Evolutionary conservation across 1,284 basidiomycete genomes (phyloP), one percentile per base, ranked within the genome.

Genomic region (Cutaneotrichosporon sp.): DNA sequence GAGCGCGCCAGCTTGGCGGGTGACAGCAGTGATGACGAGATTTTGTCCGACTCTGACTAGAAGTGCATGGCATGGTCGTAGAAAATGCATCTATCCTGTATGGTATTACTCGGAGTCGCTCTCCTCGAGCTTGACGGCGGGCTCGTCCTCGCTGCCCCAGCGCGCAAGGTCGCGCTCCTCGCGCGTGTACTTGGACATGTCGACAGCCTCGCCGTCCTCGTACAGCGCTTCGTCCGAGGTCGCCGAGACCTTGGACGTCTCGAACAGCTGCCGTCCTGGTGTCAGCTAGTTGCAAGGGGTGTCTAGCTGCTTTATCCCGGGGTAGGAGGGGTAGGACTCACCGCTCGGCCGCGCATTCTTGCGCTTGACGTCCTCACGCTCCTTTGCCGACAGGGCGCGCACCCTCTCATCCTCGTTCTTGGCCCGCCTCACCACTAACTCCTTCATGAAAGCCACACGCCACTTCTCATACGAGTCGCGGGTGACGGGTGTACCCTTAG

Each of bases 401-500:
- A 95, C 78, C 73, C 85, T 87, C 67, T 96, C 94, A 34, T 92
- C 92, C 65, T 97, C 92, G 65, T 89, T 89, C 67, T 83, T 84
- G 14, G 83, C 82, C 72, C 86, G 87, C 77, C 84, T 88, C 38
- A 76, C 74, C 9, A 84, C 82, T 71, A 87, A 79, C 77, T 91
- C 90, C 70, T 83, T 84, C 70, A 90, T 88, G 73, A 96, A 97
- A 68, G 83, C 86, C 30, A 81, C 80, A 76, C 90, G 89, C 95
- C 96, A 98, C 42, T 81, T 83, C 56, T 83, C 85, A 82, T 97
- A 99, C 1, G 88, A 86, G 65, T 89, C 89, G 11, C 84, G 74
- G 0, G 94, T 97, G 36, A 99, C 90, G 26, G 90, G 88, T 14
- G 95, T 97, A 47, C 96, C 96, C 63, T 89, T 86, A 64, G 90